Percentiles rank a stretch among this genome's conserved stretches.
Conservation (phyloP, 1,284 basidiomycete genomes). For the Volvariella surrecta region DNA sequence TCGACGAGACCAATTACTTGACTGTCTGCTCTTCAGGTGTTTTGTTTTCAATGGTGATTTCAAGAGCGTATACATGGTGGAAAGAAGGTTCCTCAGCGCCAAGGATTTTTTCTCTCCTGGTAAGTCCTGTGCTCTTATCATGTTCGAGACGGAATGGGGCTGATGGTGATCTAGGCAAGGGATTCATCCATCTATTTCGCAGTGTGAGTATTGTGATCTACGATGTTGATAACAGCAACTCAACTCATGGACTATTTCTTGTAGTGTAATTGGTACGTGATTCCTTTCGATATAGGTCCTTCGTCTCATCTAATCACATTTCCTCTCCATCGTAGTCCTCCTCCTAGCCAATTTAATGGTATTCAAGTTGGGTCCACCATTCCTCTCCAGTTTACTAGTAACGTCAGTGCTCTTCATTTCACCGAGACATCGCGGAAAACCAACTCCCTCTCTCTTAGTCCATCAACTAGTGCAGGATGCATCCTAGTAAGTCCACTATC, state of each 20-base stretch:
- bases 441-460: slow-evolving; percentile 6
- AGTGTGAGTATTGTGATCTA: slow-evolving; percentile 12
- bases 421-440: background rate
- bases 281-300: background rate
- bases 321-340: slow-evolving; percentile 10
- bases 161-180: slow-evolving; percentile 11
- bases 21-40: slow-evolving; percentile 10
- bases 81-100: slow-evolving; percentile 15
- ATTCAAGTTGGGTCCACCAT: slow-evolving; percentile 18
- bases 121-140: slow-evolving; percentile 4
- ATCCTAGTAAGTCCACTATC: slow-evolving; percentile 11
- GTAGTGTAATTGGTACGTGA: background rate
- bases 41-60: slow-evolving; percentile 16
- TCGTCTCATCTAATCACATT: background rate
- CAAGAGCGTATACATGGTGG: slow-evolving; percentile 18
- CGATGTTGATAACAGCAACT: background rate
- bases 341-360: slow-evolving; percentile 17
- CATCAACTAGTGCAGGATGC: slow-evolving; percentile 16
- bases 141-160: background rate
- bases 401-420: slow-evolving; percentile 11
- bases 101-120: slow-evolving; percentile 15
- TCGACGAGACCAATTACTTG: background rate
- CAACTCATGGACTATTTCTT: background rate
- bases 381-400: slow-evolving; percentile 19
- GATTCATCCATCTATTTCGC: slow-evolving; percentile 20